Evolutionary conservation across 495 filamentous ascomycete genomes (phyloP), one percentile per base, ranked within the genome.

Genomic region (Clavariopsis aquatica): DNA sequence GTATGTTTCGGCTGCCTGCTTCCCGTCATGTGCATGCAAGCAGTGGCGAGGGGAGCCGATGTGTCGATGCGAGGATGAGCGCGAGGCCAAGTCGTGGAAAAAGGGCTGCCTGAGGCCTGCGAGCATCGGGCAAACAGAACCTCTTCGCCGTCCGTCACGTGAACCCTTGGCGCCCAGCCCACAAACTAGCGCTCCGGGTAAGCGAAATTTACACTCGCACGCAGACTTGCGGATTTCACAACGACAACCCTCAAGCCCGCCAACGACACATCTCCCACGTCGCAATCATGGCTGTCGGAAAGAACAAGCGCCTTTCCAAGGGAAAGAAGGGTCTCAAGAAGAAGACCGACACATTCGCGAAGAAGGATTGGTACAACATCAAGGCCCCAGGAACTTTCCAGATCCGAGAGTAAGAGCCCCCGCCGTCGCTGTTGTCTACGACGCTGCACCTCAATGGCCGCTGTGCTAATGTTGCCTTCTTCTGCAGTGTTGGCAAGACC

Each of bases 241-340:
- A 75, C 49, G 74, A 76, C 67, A 56, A 49, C 63, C 29, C 52
- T 20, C 49, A 10, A 22, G 43, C 27, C 43, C 62, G 53, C 57
- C 65, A 58, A 72, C 65, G 20, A 47, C 36, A 45, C 38, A 51
- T 31, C 10, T 36, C 24, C 23, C 64, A 43, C 49, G 49, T 70
- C 80, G 81, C 78, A 83, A 77, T 73, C 74, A 80, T 80, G 75
- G 77, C 79, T 75, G 77, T 76, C 67, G 74, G 80, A 75, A 98
- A 95, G 89, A 98, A 98, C 86, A 98, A 98, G 91, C 90, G 94
- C 80, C 86, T 98, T 83, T 98, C 94, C 54, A 98, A 98, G 85
- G 95, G 94, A 84, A 98, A 98, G 91, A 98, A 98, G 87, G 94
- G 94, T 78, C 87, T 98, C 75, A 98, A 98, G 91, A 98, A 98